Base-by-base conservation (phyloP, 2,329 filamentous ascomycete genomes). In the Aspergillus japonicus region DNA sequence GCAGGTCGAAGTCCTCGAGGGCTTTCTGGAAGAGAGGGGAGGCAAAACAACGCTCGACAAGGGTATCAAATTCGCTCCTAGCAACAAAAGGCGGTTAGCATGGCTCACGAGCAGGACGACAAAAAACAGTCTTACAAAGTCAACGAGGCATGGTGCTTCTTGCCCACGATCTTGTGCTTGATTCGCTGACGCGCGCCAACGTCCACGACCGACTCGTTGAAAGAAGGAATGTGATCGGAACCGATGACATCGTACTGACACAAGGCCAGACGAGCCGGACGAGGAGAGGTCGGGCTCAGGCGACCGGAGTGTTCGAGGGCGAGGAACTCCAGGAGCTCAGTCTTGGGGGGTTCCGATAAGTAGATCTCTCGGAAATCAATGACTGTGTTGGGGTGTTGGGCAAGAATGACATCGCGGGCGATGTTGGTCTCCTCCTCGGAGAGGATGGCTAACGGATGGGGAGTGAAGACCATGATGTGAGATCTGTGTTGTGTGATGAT, bases 231-330 rank as follows among this genome's bases (percentile, higher is more conserved):
- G 47, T 79, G 81, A 47, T 83, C 80, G 5, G 71, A 66, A 1
- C 82, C 81, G 58, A 85, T 80, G 52, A 86, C 78, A 71, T 83
- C 83, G 73, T 86, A 87, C 63, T 83, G 79, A 35, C 82, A 81
- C 49, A 81, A 77, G 2, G 83, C 84, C 53, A 83, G 67, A 31
- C 84, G 77, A 7, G 79, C 74, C 14, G 82, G 83, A 2, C 78
- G 73, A 14, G 77, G 77, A 2, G 78, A 79, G 2, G 72, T 71
- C 16, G 72, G 68, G 23, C 72, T 74, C 47, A 78, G 56, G n/a
- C 73, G 70, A 19, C 76, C 75, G 21, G 76, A 75, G 56, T 83
- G 81, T 62, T 84, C 82, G 2, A 80, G 70, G 0, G 77, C 75
- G 4, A 84, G 75, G 60, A 80, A 84, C 12, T 76, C 68, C 52